These are phyloP conservation scores for Lentinula guzmanii DNA, from an alignment of 768 basidiomycete species.

Conservation along the genomic window DNA sequence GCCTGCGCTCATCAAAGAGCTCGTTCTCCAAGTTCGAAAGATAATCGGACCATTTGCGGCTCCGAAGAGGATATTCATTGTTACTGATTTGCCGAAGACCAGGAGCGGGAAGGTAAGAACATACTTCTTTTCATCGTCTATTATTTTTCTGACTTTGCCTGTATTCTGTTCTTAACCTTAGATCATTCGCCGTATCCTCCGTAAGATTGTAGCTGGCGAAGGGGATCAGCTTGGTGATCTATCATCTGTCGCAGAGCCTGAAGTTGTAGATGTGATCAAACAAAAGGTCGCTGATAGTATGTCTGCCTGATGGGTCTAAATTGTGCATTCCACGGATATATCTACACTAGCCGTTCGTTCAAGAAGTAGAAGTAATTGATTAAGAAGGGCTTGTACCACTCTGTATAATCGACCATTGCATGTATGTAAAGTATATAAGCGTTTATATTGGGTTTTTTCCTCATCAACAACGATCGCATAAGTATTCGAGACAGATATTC, in stretches of 20 bases:
- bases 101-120: conserved; percentile 79
- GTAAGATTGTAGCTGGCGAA: conserved; percentile 94
- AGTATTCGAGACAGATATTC: too few relatives aligned
- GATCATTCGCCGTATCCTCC: conserved; percentile 95
- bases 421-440: background rate
- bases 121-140: background rate
- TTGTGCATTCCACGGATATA: background rate
- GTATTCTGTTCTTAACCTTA: conserved; percentile 13
- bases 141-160: background rate
- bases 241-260: conserved; percentile 87
- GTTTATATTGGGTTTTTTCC: too few relatives aligned
- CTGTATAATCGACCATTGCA: background rate
- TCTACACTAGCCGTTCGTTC: background rate
- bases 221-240: conserved; percentile 95
- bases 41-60: conserved; percentile 97
- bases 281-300: conserved; percentile 53
- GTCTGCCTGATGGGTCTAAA: background rate
- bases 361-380: background rate
- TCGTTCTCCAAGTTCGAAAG: conserved; percentile 93
- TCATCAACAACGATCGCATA: too few relatives aligned
- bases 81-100: conserved; percentile 88
- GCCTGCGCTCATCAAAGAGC: conserved; percentile 70
- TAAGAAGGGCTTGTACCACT: background rate
- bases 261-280: conserved; percentile 81
- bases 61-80: conserved; percentile 87